Evolutionary conservation across 2,329 filamentous ascomycete species (phyloP).

Genomic region (Botrytis fabae): DNA sequence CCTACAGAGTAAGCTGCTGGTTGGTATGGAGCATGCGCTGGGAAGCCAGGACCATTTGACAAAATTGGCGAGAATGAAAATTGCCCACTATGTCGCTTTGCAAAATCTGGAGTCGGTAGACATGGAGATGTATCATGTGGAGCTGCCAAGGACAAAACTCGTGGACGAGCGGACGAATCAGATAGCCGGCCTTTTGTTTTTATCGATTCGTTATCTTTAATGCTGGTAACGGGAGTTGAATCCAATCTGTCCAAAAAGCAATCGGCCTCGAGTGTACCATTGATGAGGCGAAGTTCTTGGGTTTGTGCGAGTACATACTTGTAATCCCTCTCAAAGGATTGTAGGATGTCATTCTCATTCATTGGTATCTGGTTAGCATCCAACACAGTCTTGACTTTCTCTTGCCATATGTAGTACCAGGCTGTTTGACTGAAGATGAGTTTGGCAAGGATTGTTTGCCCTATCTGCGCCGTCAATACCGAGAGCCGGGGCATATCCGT

Average conservation of each 20-base stretch:
- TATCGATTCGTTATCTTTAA: conserved; percentile 9
- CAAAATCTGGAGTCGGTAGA: conserved; percentile 66
- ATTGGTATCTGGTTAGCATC: conserved; percentile 63
- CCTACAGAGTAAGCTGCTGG: conserved; percentile 49
- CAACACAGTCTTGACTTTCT: conserved; percentile 76
- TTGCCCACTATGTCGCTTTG: conserved; percentile 64
- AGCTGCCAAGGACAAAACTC: conserved; percentile 62
- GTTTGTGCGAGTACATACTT: conserved; percentile 72
- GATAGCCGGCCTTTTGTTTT: conserved; percentile 34
- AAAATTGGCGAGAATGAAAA: conserved; percentile 61
- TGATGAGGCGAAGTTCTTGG: conserved; percentile 72
- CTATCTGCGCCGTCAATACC: conserved; percentile 74
- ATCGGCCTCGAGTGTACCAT: conserved; percentile 56
- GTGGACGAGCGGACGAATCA: conserved; percentile 46
- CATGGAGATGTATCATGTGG: conserved; percentile 57
- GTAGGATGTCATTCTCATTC: conserved; percentile 71
- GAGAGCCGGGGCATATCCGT: conserved; percentile 88
- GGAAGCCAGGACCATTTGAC: conserved; percentile 48
- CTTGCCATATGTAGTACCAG: conserved; percentile 82
- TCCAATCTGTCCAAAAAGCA: conserved; percentile 24
- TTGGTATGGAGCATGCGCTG: conserved; percentile 55
- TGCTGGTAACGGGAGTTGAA: conserved; percentile 33
- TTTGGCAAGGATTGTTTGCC: conserved; percentile 78
- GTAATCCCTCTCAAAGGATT: conserved; percentile 77
- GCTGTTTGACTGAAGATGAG: conserved; percentile 80